phyloP scores from a whole-genome alignment of 2,329 filamentous ascomycete genomes.

The Pseudopithomyces chartarum region DNA sequence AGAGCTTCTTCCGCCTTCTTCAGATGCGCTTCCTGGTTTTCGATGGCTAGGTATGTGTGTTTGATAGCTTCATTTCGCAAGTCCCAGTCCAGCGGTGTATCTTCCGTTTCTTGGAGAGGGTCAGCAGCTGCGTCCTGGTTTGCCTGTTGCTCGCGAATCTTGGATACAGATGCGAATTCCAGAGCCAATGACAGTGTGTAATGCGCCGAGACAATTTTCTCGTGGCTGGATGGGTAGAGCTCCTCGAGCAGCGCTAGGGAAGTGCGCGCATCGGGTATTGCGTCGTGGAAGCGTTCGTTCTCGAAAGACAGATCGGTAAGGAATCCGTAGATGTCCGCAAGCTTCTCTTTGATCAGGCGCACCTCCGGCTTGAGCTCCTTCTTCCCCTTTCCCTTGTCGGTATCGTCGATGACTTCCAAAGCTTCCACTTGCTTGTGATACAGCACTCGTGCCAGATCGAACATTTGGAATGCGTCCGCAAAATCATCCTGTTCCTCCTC shows the following conservation, averaged over 20 bases:
- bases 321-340: slow-evolving; percentile 91
- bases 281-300: slow-evolving; percentile 87
- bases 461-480: slow-evolving; percentile 66
- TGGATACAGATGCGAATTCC: slow-evolving; percentile 85
- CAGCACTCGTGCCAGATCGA: slow-evolving; percentile 66
- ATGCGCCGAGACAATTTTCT: slow-evolving; percentile 90
- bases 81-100: slow-evolving; percentile 65
- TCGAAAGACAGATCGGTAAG: slow-evolving; percentile 97
- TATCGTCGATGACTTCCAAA: slow-evolving; percentile 33
- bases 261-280: slow-evolving; percentile 81
- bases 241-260: slow-evolving; percentile 79
- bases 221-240: slow-evolving; percentile 79
- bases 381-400: slow-evolving; percentile 54
- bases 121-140: slow-evolving; percentile 44
- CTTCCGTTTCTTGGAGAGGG: slow-evolving; percentile 48
- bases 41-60: slow-evolving; percentile 75
- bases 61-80: slow-evolving; percentile 72
- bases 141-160: slow-evolving; percentile 58
- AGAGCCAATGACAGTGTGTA: slow-evolving; percentile 95
- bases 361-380: slow-evolving; percentile 43
- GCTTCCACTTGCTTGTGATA: slow-evolving; percentile 61
- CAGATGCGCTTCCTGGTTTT: slow-evolving; percentile 72
- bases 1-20: slow-evolving; percentile 71
- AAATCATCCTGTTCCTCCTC: slow-evolving; percentile 66
- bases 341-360: slow-evolving; percentile 68